Evolutionary conservation across 768 basidiomycete genomes (phyloP), one percentile per base, ranked within the genome.

Genomic region (Dioszegia hungarica): DNA sequence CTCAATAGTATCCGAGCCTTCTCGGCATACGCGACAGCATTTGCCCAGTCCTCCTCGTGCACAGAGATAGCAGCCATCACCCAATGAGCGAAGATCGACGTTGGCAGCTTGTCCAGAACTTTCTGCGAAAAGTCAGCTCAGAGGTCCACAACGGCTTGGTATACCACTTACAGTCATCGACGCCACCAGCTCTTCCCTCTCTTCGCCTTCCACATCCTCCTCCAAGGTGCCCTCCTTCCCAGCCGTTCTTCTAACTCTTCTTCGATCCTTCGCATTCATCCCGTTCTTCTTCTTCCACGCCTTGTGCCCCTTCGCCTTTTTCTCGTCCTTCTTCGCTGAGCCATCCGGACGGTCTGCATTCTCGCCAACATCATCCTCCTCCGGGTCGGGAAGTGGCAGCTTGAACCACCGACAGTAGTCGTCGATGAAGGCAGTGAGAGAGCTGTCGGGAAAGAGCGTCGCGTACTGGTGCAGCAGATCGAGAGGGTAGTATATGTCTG

Each of bases 1-100:
- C 77, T 77, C 8, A 89, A 67, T 4, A 86, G 76, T 25, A 80
- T 79, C 36, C 92, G 74, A 0, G 88, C 88, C 37, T 80, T 82
- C 64, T 92, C 89, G 1, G 88, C 83, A 0, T 82, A 80, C 44
- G 83, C 83, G 51, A 88, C 82, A 0, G 85, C 82, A 61, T 84
- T 86, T 43, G 84, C 79, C 73, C 87, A 88, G 74, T 97, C 92
- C 14, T 79, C 70, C 60, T 89, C 86, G 27, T 78, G 72, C 5
- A 84, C 75, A 67, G 90, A 88, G 34, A 88, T 79, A 38, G 86
- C 82, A 0, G 82, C 79, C 29, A 85, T 74, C 14, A 91, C 79
- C 19, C 87, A 81, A 63, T 82, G 84, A 0, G 85, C 86, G 31
- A 92, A 72, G 8, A 88, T 77, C 0, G 85, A 87, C 60, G 83